A percentile compares a stretch with the other conserved stretches of the same genome.
phyloP scores from a whole-genome alignment of 306 rosid species.

The Dicorynia guianensis region DNA sequence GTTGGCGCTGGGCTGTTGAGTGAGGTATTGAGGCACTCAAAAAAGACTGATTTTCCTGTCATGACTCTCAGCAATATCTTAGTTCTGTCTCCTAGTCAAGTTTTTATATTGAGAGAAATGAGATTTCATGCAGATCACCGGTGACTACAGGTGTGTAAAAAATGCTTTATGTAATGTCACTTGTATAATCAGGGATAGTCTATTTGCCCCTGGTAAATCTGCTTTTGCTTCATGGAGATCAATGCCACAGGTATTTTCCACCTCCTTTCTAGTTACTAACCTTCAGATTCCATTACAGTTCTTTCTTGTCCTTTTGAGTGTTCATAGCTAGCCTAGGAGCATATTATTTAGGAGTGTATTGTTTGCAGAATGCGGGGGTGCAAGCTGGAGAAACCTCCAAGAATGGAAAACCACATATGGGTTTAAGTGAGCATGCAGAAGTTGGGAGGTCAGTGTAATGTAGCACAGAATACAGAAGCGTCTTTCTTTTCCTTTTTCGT shows the following conservation, averaged over 20 bases:
- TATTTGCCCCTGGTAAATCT: conserved; percentile 35
- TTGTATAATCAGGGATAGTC: conserved; percentile 51
- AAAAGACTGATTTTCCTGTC: conserved; percentile 26
- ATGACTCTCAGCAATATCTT: conserved; percentile 30
- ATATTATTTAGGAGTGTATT: conserved; percentile 36
- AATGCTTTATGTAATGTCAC: conserved; percentile 61
- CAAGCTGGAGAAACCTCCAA: conserved; percentile 30
- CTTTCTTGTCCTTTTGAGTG: conserved; percentile 21
- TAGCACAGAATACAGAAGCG: not conserved
- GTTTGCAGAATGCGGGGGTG: conserved; percentile 54
- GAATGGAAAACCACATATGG: conserved; percentile 36
- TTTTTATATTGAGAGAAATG: conserved; percentile 34
- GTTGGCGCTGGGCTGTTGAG: conserved; percentile 13
- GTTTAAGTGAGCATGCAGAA: conserved; percentile 42
- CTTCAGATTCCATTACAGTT: conserved; percentile 17
- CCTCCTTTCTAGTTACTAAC: conserved; percentile 14
- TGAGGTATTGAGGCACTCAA: conserved; percentile 32
- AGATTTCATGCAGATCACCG: conserved; percentile 59
- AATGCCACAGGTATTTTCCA: conserved; percentile 48
- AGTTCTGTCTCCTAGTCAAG: conserved; percentile 26
- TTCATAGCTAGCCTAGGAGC: not conserved
- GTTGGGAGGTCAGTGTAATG: conserved; percentile 55
- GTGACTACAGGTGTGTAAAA: conserved; percentile 57
- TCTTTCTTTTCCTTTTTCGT: not conserved
- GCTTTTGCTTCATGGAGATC: conserved; percentile 42